phyloP scores from a whole-genome alignment of 257 asterid species.

The Cruciata laevipes region DNA sequence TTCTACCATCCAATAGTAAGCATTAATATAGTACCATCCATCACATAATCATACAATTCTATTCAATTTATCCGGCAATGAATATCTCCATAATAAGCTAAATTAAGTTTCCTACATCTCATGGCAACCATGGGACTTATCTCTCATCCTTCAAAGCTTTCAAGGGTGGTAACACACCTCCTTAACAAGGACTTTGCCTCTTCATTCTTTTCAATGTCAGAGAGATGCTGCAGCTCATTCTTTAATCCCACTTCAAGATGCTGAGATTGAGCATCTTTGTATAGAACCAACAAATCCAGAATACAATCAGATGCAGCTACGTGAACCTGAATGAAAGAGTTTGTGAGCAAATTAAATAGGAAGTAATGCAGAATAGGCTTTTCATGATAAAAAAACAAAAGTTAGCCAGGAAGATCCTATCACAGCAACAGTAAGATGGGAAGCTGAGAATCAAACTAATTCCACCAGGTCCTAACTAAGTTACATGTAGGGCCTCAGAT shows the following conservation, averaged over 20 bases:
- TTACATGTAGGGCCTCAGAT: conserved; percentile 1
- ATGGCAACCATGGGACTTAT: neutral
- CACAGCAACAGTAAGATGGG: neutral
- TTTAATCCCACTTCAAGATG: conserved; percentile 38
- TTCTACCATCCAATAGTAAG: no score
- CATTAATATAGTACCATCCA: no score
- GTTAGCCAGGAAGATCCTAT: no score
- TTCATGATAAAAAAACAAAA: neutral
- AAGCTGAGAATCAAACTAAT: neutral
- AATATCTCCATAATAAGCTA: neutral
- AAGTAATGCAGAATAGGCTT: neutral
- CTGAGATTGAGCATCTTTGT: conserved; percentile 25
- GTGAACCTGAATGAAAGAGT: conserved; percentile 55
- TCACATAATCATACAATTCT: no score
- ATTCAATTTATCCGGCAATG: neutral
- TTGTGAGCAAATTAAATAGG: neutral
- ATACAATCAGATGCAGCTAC: conserved; percentile 79
- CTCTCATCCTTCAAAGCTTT: conserved; percentile 26
- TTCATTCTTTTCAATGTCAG: conserved; percentile 63
- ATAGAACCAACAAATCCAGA: conserved; percentile 46
- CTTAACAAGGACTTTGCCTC: conserved; percentile 69
- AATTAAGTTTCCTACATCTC: neutral
- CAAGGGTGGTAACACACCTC: conserved; percentile 55
- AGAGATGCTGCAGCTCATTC: conserved; percentile 53
- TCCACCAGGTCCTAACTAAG: conserved; percentile 7